Conservation (phyloP, 345 rosid genomes). For the Ceriops decandra region DNA sequence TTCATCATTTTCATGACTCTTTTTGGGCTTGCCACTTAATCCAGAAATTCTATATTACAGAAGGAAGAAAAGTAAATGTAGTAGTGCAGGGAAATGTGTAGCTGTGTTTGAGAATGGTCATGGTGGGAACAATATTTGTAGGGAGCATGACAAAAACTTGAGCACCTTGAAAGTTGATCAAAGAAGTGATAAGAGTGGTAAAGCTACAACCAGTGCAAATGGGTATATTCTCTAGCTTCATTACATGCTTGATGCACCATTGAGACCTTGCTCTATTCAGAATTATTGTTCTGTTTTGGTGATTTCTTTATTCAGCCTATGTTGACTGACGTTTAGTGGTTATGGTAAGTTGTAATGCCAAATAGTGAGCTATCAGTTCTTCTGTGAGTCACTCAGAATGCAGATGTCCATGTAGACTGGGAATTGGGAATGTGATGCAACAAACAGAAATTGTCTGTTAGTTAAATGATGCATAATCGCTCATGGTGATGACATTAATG, state of each 20-base stretch:
- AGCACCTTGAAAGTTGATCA: conserved; percentile 18
- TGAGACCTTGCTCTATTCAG: conserved; percentile 4
- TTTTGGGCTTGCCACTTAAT: not conserved
- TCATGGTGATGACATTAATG: no score
- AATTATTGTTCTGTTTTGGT: not conserved
- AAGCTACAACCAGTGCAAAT: conserved; percentile 20
- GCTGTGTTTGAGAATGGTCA: conserved; percentile 22
- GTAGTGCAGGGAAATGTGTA: conserved; percentile 37
- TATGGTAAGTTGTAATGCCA: not conserved
- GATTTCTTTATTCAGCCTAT: not conserved
- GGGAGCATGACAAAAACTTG: conserved; percentile 29
- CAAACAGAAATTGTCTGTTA: no score
- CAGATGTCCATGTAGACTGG: not conserved
- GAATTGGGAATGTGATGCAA: not conserved
- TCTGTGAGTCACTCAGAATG: not conserved
- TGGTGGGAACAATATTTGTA: conserved; percentile 17
- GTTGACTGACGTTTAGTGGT: not conserved
- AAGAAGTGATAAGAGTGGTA: conserved; percentile 26
- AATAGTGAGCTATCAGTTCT: not conserved
- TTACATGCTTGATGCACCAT: conserved; percentile 23
- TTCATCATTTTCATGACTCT: not conserved
- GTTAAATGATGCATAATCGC: no score
- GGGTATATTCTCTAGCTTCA: conserved; percentile 34
- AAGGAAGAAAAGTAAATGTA: conserved; percentile 62
- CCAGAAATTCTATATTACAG: conserved; percentile 29